Base-by-base conservation (phyloP, 805 yeast species). In the Candida succiphila region DNA sequence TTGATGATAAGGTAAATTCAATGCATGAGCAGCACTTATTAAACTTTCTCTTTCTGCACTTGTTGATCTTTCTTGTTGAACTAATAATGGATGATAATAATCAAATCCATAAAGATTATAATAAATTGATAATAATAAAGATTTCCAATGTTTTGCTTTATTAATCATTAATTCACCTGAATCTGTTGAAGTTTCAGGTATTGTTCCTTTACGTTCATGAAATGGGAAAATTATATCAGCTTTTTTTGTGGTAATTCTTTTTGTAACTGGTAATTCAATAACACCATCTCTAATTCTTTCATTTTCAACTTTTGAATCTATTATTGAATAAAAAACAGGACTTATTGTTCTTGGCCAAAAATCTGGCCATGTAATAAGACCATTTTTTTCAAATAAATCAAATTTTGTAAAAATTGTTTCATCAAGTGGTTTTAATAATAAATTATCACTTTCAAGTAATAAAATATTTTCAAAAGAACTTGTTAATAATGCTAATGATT, bases 341-440 rank as follows among this genome's bases (percentile, higher is more conserved):
- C 82, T 69, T 3, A 87, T 81, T 7, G 78, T 71, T 41, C 94
- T 66, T 48, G 72, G 69, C 87, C 92, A 82, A 51, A 75, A 82
- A 55, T 83, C 94, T 4, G 89, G 88, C 89, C 94, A 85, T 7
- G 71, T 54, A 18, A 79, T 64, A 41, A 79, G 53, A 3, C 86
- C 86, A 16, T 60, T 50, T 5, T 65, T 51, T 17, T 43, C 41
- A 30, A 51, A 46, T 49, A 67, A 78, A 4, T 80, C 73, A 33
- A 69, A 67, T 15, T 64, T 53, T 3, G 58, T 57, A 49, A 58
- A 57, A 12, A 60, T 48, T n/a, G 56, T 27, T 7, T 42, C 37
- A 34, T 61, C 65, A 28, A 67, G 58, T 31, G 63, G 53, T 39
- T 54, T 58, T 31, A 67, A 50, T 27, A 67, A 58, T 21, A 67